Percentiles rank a stretch among this genome's conserved stretches.
phyloP scores from a whole-genome alignment of 805 yeast species.

The Suhomyces xylopsoci region DNA sequence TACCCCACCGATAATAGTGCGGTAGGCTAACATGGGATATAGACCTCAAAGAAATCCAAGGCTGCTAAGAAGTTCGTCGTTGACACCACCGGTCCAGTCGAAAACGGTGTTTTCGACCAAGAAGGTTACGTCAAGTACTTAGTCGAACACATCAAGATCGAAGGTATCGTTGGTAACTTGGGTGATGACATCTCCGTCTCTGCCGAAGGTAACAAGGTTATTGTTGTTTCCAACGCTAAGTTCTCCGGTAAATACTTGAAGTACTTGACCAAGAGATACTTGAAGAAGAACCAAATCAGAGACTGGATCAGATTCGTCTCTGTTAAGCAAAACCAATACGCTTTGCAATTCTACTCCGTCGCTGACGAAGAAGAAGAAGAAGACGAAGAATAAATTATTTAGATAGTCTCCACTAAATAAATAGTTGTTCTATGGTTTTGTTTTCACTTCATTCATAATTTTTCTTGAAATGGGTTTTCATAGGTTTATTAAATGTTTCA shows the following conservation, averaged over 20 bases:
- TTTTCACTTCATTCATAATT: conserved; percentile 4
- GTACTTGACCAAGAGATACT: conserved; percentile 99
- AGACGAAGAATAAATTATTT: conserved; percentile 68
- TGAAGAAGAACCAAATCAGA: conserved; percentile 99
- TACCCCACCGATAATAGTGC: conserved; percentile 43
- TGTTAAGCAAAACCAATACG: conserved; percentile 91
- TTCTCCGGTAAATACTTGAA: conserved; percentile 99
- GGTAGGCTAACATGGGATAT: conserved; percentile 67
- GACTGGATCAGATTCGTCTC: conserved; percentile 99
- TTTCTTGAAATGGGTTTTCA: conserved; percentile 9
- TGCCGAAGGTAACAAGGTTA: conserved; percentile 82
- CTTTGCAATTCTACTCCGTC: conserved; percentile 98
- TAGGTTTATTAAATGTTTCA: conserved; percentile 7
- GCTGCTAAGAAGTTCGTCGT: conserved; percentile 87
- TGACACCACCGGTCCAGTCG: conserved; percentile 96
- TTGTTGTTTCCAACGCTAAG: conserved; percentile 87
- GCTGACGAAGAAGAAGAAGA: conserved; percentile 92
- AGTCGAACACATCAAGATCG: conserved; percentile 99
- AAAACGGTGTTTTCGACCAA: conserved; percentile 96
- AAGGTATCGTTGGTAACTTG: conserved; percentile 92
- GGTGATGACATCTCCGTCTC: conserved; percentile 91
- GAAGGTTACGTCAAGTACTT: conserved; percentile 96
- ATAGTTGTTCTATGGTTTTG: conserved; percentile 5
- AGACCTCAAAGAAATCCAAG: conserved; percentile 72
- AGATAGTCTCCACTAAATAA: conserved; percentile 4